Evolutionary conservation across 2,329 filamentous ascomycete genomes (phyloP), one percentile per base, ranked within the genome.

Genomic region (Monosporascus sp.): DNA sequence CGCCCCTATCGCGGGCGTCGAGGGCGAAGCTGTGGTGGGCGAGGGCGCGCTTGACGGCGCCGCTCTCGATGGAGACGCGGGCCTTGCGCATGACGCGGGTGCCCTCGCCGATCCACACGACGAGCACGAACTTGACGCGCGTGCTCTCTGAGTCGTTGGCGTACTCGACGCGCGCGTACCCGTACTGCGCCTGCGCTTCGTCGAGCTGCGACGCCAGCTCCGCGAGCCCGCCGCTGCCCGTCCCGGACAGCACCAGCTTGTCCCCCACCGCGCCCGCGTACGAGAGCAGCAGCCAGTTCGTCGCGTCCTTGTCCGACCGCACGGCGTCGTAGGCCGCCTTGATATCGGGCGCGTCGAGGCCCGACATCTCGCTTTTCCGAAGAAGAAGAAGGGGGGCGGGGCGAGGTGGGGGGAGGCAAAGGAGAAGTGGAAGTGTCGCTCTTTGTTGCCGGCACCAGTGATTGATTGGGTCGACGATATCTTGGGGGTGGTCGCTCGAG

Each of bases 51-150:
- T 86, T 87, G 57, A 88, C 84, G 55, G 78, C 78, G 51, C 81
- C 83, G 65, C 78, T 80, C 76, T 88, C 84, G 66, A 87, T 82
- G 64, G 79, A 82, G 58, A 87, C 84, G 59, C 84, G 78, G 9
- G 84, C 85, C 69, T 86, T 87, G 60, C 84, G 78, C 85, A 88
- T 88, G 53, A 87, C 79, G 70, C 81, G 82, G 2, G 83, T 84
- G 55, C 71, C 67, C 68, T 79, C 75, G 66, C 85, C 85, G 67
- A 87, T 86, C 85, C 85, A 89, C 58, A 87, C 77, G 35, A 88
- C 71, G 48, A 89, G 75, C 48, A 75, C 78, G 65, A 88, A 88
- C 72, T 89, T 89, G 64, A 87, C 80, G 38, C 85, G 75, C 65
- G 74, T 84, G 70, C 77, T 82, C 74, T 89, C 85, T 58, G 81